phyloP scores from a whole-genome alignment of 1,139 yeast genomes.

The Geotrichum phurueaensis region DNA sequence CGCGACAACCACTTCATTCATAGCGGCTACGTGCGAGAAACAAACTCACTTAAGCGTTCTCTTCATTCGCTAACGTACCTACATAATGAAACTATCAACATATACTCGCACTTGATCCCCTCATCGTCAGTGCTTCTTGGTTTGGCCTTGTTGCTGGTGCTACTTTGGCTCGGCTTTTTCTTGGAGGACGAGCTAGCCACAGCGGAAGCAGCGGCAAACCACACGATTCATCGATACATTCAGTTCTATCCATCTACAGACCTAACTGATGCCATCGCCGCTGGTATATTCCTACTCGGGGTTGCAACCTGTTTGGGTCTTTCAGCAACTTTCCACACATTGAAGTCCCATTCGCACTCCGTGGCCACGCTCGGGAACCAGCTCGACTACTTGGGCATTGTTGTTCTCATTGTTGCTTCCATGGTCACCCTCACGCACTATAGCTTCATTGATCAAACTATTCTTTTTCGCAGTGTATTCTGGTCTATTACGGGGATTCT shows the following conservation, averaged over 20 bases:
- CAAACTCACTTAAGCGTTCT: conserved; percentile 49
- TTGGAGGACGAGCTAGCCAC: background rate
- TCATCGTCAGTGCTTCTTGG: conserved; percentile 8
- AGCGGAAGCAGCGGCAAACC: background rate
- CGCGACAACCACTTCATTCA: conserved; percentile 73
- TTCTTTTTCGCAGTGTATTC: conserved; percentile 40
- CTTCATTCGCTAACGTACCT: conserved; percentile 54
- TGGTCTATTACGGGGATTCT: conserved; percentile 46
- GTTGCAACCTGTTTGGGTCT: conserved; percentile 57
- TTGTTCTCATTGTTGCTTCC: conserved; percentile 67
- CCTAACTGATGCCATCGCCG: conserved; percentile 41
- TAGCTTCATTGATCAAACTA: conserved; percentile 52
- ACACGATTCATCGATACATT: conserved; percentile 15
- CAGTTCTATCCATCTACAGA: conserved; percentile 44
- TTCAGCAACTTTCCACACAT: conserved; percentile 71
- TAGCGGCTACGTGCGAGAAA: conserved; percentile 70
- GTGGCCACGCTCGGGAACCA: conserved; percentile 67
- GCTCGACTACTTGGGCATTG: conserved; percentile 82
- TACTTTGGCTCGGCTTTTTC: conserved; percentile 9
- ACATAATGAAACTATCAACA: conserved; percentile 83
- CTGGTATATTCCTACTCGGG: conserved; percentile 46
- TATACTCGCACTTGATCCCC: conserved; percentile 76
- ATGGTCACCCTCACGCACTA: conserved; percentile 65
- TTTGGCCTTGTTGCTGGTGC: background rate
- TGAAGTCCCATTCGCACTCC: conserved; percentile 65